Evolutionary conservation across 345 rosid genomes (phyloP).

Genomic region (Hypericum perforatum): DNA sequence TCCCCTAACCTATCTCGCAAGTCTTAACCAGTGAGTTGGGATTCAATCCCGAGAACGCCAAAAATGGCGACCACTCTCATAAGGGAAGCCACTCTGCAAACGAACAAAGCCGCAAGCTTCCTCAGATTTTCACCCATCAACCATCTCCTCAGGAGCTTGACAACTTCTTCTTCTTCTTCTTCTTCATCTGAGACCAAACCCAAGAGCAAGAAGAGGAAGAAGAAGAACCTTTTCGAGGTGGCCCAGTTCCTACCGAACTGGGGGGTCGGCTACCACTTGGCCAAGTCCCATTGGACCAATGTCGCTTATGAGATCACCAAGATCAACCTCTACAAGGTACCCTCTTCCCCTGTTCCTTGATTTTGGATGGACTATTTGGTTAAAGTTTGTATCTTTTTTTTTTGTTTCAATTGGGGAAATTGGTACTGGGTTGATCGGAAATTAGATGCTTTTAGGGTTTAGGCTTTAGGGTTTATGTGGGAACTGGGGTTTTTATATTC

Average conservation of each 20-base stretch:
- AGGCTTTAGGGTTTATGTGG: too few species aligned
- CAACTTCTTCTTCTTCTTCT: slow-evolving; percentile 15
- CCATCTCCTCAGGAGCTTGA: slow-evolving; percentile 33
- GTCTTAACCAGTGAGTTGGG: too few species aligned
- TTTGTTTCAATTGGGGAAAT: too few species aligned
- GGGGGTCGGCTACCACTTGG: slow-evolving; percentile 92
- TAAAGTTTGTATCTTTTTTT: too few species aligned
- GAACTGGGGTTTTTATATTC: too few species aligned
- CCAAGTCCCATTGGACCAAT: slow-evolving; percentile 83
- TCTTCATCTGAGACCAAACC: slow-evolving; percentile 16
- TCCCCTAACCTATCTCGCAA: too few species aligned
- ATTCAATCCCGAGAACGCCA: too few species aligned
- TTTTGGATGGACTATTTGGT: neutral
- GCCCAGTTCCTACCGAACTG: slow-evolving; percentile 87
- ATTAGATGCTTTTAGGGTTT: too few species aligned
- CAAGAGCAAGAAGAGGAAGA: slow-evolving; percentile 56
- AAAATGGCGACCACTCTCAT: too few species aligned
- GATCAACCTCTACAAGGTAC: slow-evolving; percentile 92
- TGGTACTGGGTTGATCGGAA: too few species aligned
- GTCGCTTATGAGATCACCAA: slow-evolving; percentile 86
- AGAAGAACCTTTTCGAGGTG: slow-evolving; percentile 91
- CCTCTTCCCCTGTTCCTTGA: neutral
- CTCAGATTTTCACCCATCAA: slow-evolving; percentile 21
- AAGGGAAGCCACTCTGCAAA: too few species aligned
- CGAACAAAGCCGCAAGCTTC: too few species aligned